These are phyloP conservation scores for Sungouiozyma ichnusensis DNA, from an alignment of 805 yeast species.

Conservation along the genomic window DNA sequence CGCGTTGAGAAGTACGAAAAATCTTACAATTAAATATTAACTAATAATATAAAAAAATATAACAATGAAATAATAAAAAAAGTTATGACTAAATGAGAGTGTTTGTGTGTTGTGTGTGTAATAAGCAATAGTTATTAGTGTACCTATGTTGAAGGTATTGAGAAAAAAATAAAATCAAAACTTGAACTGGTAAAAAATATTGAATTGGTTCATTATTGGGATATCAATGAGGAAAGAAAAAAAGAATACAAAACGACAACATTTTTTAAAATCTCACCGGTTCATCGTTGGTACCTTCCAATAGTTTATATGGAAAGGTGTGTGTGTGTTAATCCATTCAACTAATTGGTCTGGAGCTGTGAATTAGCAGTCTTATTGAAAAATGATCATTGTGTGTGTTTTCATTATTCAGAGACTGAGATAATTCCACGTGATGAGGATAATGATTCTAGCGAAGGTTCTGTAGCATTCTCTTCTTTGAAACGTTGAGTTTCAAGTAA, in stretches of 20 bases:
- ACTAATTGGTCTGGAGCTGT: too few relatives aligned
- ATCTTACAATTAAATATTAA: neutral
- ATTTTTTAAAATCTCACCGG: too few relatives aligned
- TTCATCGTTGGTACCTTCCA: too few relatives aligned
- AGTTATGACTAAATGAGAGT: neutral
- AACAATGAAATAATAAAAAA: neutral
- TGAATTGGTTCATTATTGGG: neutral
- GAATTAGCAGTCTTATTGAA: neutral
- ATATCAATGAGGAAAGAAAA: neutral
- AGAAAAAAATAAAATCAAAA: too few relatives aligned
- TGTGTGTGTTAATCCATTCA: neutral
- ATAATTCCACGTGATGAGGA: too few relatives aligned
- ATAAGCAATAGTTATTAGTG: too few relatives aligned
- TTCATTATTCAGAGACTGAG: too few relatives aligned
- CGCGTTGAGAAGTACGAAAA: neutral
- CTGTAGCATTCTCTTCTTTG: neutral
- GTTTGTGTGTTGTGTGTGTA: neutral
- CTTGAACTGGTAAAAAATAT: too few relatives aligned
- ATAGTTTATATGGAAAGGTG: neutral
- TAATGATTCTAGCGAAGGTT: neutral
- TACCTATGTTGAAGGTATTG: too few relatives aligned
- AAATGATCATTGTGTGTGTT: neutral
- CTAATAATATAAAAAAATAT: neutral
- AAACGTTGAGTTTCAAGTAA: neutral
- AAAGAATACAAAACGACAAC: too few relatives aligned